Conservation (phyloP, 352 stramenopile species). For the Phytophthora megakarya region DNA sequence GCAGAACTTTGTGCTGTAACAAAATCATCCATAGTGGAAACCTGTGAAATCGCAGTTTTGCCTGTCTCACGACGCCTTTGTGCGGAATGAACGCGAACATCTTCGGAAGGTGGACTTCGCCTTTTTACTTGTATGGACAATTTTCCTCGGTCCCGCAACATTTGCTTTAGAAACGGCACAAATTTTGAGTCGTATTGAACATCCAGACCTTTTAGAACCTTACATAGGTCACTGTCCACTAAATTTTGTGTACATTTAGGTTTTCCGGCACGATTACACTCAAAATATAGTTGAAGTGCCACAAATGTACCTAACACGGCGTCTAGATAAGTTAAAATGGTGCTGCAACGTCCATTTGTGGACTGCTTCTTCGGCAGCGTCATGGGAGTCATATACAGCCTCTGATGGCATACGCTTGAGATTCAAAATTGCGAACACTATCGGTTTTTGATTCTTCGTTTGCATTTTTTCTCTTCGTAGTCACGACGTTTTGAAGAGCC, state of each 20-base stretch:
- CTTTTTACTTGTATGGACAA: background rate
- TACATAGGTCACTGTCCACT: background rate
- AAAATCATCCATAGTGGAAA: background rate
- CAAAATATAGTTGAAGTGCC: no score
- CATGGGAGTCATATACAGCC: no score
- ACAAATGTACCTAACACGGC: background rate
- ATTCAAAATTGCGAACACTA: no score
- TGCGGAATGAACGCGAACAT: background rate
- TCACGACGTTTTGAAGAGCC: no score
- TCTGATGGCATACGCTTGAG: no score
- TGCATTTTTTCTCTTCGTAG: no score
- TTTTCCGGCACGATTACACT: background rate
- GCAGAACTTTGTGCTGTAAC: background rate
- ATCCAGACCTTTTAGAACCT: background rate
- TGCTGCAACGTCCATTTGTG: background rate
- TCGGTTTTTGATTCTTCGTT: no score
- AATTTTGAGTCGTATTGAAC: background rate
- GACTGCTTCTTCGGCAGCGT: background rate
- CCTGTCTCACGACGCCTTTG: background rate
- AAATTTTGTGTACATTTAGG: background rate
- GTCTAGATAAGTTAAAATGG: background rate
- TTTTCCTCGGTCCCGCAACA: background rate
- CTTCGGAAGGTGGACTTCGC: background rate
- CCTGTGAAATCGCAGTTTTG: background rate
- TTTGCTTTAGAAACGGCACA: background rate